These are phyloP conservation scores for Pelargonium citronellum DNA, from an alignment of 441 rosid genomes.

Conservation along the genomic window DNA sequence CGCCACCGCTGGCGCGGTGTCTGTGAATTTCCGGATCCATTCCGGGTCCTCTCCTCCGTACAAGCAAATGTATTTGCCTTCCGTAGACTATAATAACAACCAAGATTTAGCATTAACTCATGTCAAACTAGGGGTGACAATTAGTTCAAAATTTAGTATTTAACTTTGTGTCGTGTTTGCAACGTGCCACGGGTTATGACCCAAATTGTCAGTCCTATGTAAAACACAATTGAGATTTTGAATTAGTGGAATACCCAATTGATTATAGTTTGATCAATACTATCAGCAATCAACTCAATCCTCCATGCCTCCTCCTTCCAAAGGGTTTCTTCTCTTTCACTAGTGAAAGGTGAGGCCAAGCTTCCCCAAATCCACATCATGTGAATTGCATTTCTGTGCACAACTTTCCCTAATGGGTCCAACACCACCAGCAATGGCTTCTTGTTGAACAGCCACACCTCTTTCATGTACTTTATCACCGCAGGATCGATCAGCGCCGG, in stretches of 20 bases:
- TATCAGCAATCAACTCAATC: conserved; percentile 35
- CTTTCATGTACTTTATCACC: conserved; percentile 34
- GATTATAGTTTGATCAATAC: conserved; percentile 24
- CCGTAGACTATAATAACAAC: conserved; percentile 18
- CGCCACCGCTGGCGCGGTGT: conserved; percentile 15
- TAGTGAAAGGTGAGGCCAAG: conserved; percentile 34
- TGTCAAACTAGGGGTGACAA: background rate
- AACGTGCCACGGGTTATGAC: no score
- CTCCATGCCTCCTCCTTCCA: conserved; percentile 42
- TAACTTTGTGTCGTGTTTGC: no score
- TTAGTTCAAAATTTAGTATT: no score
- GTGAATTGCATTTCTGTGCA: conserved; percentile 31
- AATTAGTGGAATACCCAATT: conserved; percentile 26
- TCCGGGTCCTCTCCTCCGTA: conserved; percentile 44
- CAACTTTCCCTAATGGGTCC: conserved; percentile 37
- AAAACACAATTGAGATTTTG: no score
- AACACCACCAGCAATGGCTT: conserved; percentile 36
- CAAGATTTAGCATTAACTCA: background rate
- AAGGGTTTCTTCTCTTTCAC: conserved; percentile 35
- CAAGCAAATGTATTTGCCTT: conserved; percentile 31
- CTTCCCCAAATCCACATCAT: conserved; percentile 50
- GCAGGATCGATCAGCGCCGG: conserved; percentile 33
- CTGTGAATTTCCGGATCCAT: conserved; percentile 36
- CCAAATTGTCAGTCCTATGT: no score
- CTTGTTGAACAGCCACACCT: conserved; percentile 39